phyloP scores from a whole-genome alignment of 306 rosid genomes.

The Vigna nakashimae region DNA sequence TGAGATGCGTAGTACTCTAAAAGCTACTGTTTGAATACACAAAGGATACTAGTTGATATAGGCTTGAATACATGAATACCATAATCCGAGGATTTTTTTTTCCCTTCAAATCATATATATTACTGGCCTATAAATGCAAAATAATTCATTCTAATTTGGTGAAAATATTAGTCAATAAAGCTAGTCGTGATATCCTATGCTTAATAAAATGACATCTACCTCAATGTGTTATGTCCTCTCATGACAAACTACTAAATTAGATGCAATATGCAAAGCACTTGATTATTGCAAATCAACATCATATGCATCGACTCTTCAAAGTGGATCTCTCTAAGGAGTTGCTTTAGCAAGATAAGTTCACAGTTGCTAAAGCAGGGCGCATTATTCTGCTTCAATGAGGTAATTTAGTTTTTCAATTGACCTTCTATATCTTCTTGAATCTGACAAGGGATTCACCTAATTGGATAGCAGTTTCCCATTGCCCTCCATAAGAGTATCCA shows the following conservation, averaged over 20 bases:
- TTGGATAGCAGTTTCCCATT: not conserved
- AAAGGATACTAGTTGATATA: not conserved
- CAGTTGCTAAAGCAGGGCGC: not conserved
- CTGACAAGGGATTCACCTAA: not conserved
- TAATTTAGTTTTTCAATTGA: not conserved
- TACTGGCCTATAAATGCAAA: not conserved
- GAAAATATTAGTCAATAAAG: no score
- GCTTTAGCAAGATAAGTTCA: not conserved
- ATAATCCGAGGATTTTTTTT: not conserved
- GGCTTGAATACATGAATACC: not conserved
- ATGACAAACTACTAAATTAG: not conserved
- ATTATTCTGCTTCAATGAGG: not conserved
- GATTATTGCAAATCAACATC: not conserved
- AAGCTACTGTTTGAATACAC: no score
- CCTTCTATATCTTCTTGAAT: not conserved
- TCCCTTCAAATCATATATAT: not conserved
- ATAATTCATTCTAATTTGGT: no score
- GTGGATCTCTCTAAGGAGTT: not conserved
- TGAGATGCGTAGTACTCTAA: not conserved
- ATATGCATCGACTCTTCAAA: not conserved
- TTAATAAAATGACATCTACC: not conserved
- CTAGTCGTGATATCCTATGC: not conserved
- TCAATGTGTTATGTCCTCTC: not conserved
- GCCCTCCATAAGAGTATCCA: not conserved
- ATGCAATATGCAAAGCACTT: not conserved